phyloP scores from a whole-genome alignment of 225 moss, liverwort and hornwort species.

The Marchantia polymorpha region DNA sequence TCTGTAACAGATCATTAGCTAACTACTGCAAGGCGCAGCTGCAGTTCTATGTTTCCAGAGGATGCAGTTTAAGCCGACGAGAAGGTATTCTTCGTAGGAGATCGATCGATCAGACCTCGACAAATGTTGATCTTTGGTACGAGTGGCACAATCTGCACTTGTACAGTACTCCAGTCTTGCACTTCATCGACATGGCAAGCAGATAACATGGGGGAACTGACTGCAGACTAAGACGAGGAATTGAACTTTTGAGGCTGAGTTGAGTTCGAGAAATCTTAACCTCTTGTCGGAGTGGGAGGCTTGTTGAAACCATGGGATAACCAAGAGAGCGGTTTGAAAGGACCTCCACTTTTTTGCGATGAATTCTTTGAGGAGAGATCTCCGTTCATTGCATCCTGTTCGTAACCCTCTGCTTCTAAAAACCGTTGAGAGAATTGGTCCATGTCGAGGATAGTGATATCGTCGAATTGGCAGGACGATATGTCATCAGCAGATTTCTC shows the following conservation, averaged over 20 bases:
- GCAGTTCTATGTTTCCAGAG: background rate
- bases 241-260: background rate
- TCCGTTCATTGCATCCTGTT: background rate
- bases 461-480: constrained; percentile 29
- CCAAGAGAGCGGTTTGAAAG: constrained; percentile 32
- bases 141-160: background rate
- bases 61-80: background rate
- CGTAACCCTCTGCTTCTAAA: constrained; percentile 19
- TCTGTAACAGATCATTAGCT: too few relatives aligned
- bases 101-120: background rate
- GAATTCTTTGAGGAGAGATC: constrained; percentile 2
- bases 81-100: background rate
- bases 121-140: background rate
- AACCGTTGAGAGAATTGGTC: constrained; percentile 36
- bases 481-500: constrained; percentile 15
- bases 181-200: background rate
- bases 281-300: constrained; percentile 41
- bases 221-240: background rate
- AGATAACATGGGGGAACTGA: background rate
- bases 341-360: background rate
- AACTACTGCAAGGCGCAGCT: background rate
- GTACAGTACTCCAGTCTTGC: background rate
- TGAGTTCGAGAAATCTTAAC: constrained; percentile 6
- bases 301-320: constrained; percentile 35
- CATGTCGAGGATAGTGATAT: constrained; percentile 25